Conservation (phyloP, 192 early-diverging fungal genomes). For the Powellomyces hirtus region DNA sequence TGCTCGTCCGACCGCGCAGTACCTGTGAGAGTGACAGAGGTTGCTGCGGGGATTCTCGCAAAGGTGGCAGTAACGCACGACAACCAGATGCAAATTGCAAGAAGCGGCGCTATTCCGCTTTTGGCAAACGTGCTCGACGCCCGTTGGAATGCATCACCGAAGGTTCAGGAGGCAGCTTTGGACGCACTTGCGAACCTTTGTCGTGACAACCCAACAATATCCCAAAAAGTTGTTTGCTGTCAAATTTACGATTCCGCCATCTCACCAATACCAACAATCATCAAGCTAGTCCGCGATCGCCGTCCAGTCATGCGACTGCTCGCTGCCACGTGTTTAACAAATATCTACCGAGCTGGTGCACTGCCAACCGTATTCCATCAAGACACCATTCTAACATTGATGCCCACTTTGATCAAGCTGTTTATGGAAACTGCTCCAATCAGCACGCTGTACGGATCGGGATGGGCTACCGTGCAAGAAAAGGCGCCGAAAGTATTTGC, state of each 20-base stretch:
- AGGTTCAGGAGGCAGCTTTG: constrained; percentile 75
- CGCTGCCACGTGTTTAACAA: constrained; percentile 67
- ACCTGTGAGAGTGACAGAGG: constrained; percentile 56
- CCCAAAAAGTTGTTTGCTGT: constrained; percentile 47
- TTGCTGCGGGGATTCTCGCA: constrained; percentile 63
- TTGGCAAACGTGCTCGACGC: constrained; percentile 56
- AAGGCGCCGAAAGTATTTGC: constrained; percentile 66
- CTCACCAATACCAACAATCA: neutral
- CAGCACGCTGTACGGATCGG: constrained; percentile 12
- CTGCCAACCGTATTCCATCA: constrained; percentile 52
- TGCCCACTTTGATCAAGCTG: constrained; percentile 71
- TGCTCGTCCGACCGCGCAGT: neutral
- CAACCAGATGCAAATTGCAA: constrained; percentile 60
- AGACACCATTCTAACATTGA: constrained; percentile 52
- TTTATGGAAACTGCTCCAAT: constrained; percentile 49
- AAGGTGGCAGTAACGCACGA: constrained; percentile 56
- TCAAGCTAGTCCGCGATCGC: constrained; percentile 61
- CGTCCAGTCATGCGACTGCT: constrained; percentile 64
- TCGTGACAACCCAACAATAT: constrained; percentile 58
- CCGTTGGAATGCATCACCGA: constrained; percentile 44
- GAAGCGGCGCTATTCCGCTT: constrained; percentile 53
- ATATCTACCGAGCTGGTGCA: constrained; percentile 58
- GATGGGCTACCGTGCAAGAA: constrained; percentile 55
- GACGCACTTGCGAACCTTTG: constrained; percentile 71
- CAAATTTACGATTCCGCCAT: constrained; percentile 32